phyloP scores from a whole-genome alignment of 768 basidiomycete genomes.

The Termitomyces sp. region DNA sequence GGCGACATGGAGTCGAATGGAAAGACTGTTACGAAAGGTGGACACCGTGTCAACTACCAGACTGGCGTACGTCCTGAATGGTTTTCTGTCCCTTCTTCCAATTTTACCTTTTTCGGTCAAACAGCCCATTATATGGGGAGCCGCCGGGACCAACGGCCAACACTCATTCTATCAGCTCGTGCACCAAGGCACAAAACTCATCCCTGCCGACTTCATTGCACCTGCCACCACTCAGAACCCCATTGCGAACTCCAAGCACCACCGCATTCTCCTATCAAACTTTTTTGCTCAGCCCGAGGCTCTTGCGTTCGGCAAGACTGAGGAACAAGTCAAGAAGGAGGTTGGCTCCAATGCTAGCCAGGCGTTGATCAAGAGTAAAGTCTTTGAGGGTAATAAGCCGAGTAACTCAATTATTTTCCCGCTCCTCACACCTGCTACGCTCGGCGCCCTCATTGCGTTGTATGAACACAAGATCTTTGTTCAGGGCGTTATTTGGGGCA shows the following conservation, averaged over 20 bases:
- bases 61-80: constrained; percentile 69
- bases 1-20: constrained; percentile 99
- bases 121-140: constrained; percentile 98
- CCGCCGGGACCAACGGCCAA: constrained; percentile 96
- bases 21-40: constrained; percentile 93
- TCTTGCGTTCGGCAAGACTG: constrained; percentile 95
- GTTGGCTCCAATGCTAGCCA: constrained; percentile 70
- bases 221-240: constrained; percentile 91
- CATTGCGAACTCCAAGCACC: constrained; percentile 82
- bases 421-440: constrained; percentile 81
- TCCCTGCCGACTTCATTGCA: constrained; percentile 91
- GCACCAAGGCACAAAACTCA: constrained; percentile 90
- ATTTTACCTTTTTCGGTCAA: neutral
- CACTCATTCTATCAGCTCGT: constrained; percentile 99
- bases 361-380: constrained; percentile 91
- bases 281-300: constrained; percentile 99
- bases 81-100: neutral
- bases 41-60: constrained; percentile 90
- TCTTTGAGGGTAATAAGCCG: constrained; percentile 96
- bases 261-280: constrained; percentile 96
- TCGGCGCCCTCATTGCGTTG: constrained; percentile 86
- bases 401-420: constrained; percentile 98
- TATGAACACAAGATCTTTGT: constrained; percentile 99
- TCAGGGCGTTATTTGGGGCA: constrained; percentile 96
- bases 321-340: constrained; percentile 77